A percentile compares a stretch with the other conserved stretches of the same genome.
phyloP scores from a whole-genome alignment of 108 stramenopile genomes.

The Fistulifera solaris region DNA sequence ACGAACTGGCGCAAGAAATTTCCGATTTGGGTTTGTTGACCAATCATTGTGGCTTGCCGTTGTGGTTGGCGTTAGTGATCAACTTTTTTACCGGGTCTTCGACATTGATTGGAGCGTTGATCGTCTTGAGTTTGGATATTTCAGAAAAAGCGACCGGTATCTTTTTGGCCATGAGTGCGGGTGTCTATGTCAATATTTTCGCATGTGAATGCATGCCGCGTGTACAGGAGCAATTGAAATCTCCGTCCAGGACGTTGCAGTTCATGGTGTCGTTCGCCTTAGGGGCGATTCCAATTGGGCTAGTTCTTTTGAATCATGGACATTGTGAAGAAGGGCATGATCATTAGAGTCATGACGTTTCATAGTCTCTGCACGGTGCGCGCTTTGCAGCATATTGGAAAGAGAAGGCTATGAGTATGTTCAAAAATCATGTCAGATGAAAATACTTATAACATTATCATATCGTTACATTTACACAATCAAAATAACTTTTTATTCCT shows the following conservation, averaged over 20 bases:
- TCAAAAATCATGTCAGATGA: too few relatives aligned
- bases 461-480: not conserved
- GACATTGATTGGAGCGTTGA: slow-evolving; percentile 50
- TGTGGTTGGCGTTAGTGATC: slow-evolving; percentile 31
- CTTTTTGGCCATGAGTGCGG: slow-evolving; percentile 59
- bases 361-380: too few relatives aligned
- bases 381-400: too few relatives aligned
- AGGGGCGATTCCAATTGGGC: slow-evolving; percentile 68
- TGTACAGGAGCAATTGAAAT: slow-evolving; percentile 16
- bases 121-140: slow-evolving; percentile 36
- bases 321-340: slow-evolving; percentile 44
- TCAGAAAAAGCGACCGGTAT: slow-evolving; percentile 37
- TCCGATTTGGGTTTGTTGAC: slow-evolving; percentile 73
- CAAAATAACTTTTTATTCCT: not conserved
- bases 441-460: too few relatives aligned
- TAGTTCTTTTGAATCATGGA: slow-evolving; percentile 74
- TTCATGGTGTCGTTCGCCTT: slow-evolving; percentile 41
- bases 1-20: slow-evolving; percentile 81
- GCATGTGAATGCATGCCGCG: slow-evolving; percentile 47
- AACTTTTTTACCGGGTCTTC: slow-evolving; percentile 65
- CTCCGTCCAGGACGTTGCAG: slow-evolving; percentile 14
- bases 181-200: slow-evolving; percentile 70
- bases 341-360: not conserved
- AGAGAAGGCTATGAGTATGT: too few relatives aligned
- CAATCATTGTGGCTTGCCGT: slow-evolving; percentile 40